Evolutionary conservation across 2,329 filamentous ascomycete species (phyloP).

Genomic region (Stemphylium beticola): DNA sequence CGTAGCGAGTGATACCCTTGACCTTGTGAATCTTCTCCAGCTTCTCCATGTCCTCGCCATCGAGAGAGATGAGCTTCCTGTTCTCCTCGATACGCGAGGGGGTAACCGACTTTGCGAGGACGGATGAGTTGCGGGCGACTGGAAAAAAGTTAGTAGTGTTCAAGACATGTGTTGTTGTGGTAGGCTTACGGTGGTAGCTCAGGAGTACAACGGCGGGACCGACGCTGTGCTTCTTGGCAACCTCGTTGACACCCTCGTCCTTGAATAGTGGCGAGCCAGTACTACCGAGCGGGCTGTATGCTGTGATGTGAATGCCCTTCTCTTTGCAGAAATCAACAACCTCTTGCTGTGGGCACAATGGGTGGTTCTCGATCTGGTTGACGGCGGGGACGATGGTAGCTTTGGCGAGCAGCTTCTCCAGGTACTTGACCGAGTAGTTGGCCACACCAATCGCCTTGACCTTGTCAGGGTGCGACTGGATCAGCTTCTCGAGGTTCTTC

Average conservation of each 20-base stretch:
- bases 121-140: slow-evolving; percentile 71
- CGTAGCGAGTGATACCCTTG: slow-evolving; percentile 55
- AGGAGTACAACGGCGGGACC: slow-evolving; percentile 65
- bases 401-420: slow-evolving; percentile 59
- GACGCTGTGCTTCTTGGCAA: slow-evolving; percentile 58
- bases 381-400: slow-evolving; percentile 70
- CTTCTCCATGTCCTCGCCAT: slow-evolving; percentile 65
- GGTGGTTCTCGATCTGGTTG: slow-evolving; percentile 79
- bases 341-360: slow-evolving; percentile 72
- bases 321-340: slow-evolving; percentile 71
- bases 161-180: background rate
- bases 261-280: slow-evolving; percentile 57
- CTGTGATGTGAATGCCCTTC: slow-evolving; percentile 74
- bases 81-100: slow-evolving; percentile 73
- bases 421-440: slow-evolving; percentile 56
- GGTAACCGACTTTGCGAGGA: slow-evolving; percentile 76
- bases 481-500: slow-evolving; percentile 74
- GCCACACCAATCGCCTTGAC: slow-evolving; percentile 59
- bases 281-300: slow-evolving; percentile 64
- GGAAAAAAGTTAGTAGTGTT: slow-evolving; percentile 1
- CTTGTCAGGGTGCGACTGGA: slow-evolving; percentile 52
- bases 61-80: slow-evolving; percentile 68
- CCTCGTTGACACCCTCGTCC: slow-evolving; percentile 55
- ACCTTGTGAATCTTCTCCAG: slow-evolving; percentile 55
- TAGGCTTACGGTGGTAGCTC: slow-evolving; percentile 71